Conservation (phyloP, 139 green algal species). For the Volvox reticuliferus region DNA sequence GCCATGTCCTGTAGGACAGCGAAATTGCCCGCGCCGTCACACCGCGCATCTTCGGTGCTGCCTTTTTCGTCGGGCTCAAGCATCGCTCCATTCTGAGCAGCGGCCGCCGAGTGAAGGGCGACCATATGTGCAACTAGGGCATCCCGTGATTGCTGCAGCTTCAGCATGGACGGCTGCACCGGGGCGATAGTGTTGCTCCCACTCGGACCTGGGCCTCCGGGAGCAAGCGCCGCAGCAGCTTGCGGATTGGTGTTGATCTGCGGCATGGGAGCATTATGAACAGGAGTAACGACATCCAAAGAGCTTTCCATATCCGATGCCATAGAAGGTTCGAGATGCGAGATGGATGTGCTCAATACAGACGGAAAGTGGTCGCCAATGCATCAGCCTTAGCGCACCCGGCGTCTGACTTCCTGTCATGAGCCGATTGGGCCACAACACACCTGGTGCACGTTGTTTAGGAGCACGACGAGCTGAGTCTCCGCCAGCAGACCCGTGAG, state of each 20-base stretch:
- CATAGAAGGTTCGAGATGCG: not conserved
- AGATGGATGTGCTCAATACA: not conserved
- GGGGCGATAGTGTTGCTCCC: not conserved
- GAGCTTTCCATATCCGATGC: not conserved
- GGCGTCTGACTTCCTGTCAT: too few relatives aligned
- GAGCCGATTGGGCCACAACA: not conserved
- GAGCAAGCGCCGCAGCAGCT: not conserved
- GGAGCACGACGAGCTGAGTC: conserved; percentile 20
- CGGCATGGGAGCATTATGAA: not conserved
- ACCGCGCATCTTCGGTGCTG: not conserved
- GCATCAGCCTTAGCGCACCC: not conserved
- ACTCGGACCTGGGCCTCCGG: conserved; percentile 19
- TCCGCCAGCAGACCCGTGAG: conserved; percentile 22
- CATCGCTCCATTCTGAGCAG: not conserved
- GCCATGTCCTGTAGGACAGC: conserved; percentile 20
- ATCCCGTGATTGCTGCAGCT: conserved; percentile 5
- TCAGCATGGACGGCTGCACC: not conserved
- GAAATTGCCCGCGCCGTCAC: not conserved
- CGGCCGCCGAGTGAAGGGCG: conserved; percentile 7
- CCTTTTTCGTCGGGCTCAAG: not conserved
- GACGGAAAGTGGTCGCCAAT: not conserved
- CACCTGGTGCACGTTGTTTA: conserved; percentile 23
- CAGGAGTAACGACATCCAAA: too few relatives aligned
- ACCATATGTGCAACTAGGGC: conserved; percentile 21
- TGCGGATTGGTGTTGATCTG: not conserved